These are phyloP conservation scores for Mortierella sp. DNA, from an alignment of 371 early-diverging fungal species.

Conservation along the genomic window DNA sequence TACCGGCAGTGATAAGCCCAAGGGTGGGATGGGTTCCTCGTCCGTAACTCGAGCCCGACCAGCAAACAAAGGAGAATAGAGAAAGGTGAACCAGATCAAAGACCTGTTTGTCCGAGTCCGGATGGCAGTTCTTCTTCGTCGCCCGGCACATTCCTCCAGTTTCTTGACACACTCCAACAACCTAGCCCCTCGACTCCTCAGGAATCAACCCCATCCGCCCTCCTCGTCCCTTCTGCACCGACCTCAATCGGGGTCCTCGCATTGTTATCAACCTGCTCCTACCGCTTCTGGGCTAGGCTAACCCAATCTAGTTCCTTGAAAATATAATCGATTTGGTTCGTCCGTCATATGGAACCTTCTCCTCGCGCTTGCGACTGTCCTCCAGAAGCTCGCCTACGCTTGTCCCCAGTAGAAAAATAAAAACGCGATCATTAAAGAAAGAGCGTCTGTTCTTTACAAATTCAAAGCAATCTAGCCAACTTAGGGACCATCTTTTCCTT, in stretches of 20 bases:
- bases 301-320: slow-evolving; percentile 59
- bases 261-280: slow-evolving; percentile 25
- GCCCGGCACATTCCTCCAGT: slow-evolving; percentile 57
- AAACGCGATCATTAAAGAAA: too few species aligned
- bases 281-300: slow-evolving; percentile 46
- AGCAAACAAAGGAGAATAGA: slow-evolving; percentile 61
- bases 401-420: too few species aligned
- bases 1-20: slow-evolving; percentile 14
- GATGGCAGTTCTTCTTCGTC: slow-evolving; percentile 67
- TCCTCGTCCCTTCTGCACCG: slow-evolving; percentile 60
- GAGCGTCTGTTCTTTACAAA: too few species aligned
- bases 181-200: slow-evolving; percentile 15
- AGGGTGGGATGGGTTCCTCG: slow-evolving; percentile 21
- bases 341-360: slow-evolving; percentile 36
- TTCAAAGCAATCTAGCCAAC: too few species aligned
- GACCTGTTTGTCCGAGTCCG: slow-evolving; percentile 66
- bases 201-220: slow-evolving; percentile 52
- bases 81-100: slow-evolving; percentile 76
- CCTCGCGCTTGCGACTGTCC: neutral
- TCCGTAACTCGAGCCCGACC: slow-evolving; percentile 28
- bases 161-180: slow-evolving; percentile 49
- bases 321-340: slow-evolving; percentile 54
- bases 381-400: slow-evolving; percentile 37
- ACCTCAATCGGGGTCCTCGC: slow-evolving; percentile 19
- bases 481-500: too few species aligned